Percentiles rank a stretch among this genome's conserved stretches.
These are phyloP conservation scores for Puya raimondii DNA, from an alignment of 176 grass and related monocot species.

Conservation along the genomic window DNA sequence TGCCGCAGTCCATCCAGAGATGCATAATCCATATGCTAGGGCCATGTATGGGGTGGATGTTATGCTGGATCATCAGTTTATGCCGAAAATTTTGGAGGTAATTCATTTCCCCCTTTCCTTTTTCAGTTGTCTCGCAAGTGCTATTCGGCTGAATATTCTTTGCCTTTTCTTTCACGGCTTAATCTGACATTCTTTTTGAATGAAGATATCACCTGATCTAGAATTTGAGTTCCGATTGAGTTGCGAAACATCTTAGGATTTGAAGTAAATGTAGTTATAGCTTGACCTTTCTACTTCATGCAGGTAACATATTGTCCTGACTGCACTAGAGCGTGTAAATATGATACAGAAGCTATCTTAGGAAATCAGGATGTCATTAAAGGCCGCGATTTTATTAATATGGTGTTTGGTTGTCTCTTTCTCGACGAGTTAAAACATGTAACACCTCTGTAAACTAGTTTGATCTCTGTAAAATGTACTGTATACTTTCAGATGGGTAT, in stretches of 20 bases:
- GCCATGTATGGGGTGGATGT: slow-evolving; percentile 92
- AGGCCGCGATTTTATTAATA: slow-evolving; percentile 74
- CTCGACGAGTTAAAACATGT: slow-evolving; percentile 59
- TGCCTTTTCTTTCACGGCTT: too few relatives aligned
- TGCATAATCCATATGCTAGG: slow-evolving; percentile 60
- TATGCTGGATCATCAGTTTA: slow-evolving; percentile 77
- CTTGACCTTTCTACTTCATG: slow-evolving; percentile 5
- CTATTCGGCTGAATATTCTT: not conserved
- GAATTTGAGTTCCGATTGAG: not conserved
- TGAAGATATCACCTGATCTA: too few relatives aligned
- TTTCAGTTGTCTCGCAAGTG: not conserved
- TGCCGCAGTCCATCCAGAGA: slow-evolving; percentile 82
- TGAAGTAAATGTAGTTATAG: not conserved
- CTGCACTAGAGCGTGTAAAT: slow-evolving; percentile 80
- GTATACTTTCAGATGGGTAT: not conserved
- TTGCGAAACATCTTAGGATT: not conserved
- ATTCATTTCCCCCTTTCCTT: not conserved
- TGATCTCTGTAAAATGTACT: not conserved
- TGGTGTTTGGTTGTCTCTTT: slow-evolving; percentile 84
- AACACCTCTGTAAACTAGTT: slow-evolving; percentile 30
- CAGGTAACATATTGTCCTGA: slow-evolving; percentile 97
- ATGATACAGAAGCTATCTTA: slow-evolving; percentile 50
- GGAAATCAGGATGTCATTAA: slow-evolving; percentile 26
- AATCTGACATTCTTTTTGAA: too few relatives aligned
- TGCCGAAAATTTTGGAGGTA: slow-evolving; percentile 89